phyloP scores from a whole-genome alignment of 257 asterid species.

The Solanum bulbocastanum region DNA sequence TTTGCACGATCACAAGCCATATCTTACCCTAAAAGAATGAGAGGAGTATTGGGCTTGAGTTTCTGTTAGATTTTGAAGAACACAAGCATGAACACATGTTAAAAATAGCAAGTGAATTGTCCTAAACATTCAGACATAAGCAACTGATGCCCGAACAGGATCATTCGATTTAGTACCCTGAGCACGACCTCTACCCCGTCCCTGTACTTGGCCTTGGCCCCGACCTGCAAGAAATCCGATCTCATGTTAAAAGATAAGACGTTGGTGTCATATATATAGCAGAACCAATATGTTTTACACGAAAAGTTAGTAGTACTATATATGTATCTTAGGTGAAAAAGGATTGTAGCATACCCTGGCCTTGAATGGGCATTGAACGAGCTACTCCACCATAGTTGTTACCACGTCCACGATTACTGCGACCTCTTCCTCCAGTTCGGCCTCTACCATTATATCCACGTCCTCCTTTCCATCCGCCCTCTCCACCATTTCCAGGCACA shows the following conservation, averaged over 20 bases:
- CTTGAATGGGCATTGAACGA: neutral
- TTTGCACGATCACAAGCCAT: neutral
- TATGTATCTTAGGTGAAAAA: neutral
- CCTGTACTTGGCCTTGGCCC: neutral
- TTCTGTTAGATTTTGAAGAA: neutral
- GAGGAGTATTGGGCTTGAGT: neutral
- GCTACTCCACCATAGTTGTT: neutral
- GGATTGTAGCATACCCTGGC: neutral
- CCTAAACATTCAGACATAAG: neutral
- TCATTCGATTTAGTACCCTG: neutral
- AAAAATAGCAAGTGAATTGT: neutral
- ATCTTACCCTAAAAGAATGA: neutral
- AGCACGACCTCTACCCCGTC: neutral
- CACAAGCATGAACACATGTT: neutral
- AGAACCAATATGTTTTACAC: neutral
- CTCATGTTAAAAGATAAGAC: neutral
- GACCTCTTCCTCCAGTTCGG: conserved; percentile 1
- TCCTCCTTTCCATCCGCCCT: conserved; percentile 1
- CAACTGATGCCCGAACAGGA: neutral
- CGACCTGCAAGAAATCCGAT: neutral
- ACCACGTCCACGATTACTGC: neutral
- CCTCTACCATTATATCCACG: conserved; percentile 3
- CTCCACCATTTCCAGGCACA: neutral
- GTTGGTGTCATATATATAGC: neutral
- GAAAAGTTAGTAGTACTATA: neutral